phyloP scores from a whole-genome alignment of 305 asterid species.

The Stenogyne calaminthoides region DNA sequence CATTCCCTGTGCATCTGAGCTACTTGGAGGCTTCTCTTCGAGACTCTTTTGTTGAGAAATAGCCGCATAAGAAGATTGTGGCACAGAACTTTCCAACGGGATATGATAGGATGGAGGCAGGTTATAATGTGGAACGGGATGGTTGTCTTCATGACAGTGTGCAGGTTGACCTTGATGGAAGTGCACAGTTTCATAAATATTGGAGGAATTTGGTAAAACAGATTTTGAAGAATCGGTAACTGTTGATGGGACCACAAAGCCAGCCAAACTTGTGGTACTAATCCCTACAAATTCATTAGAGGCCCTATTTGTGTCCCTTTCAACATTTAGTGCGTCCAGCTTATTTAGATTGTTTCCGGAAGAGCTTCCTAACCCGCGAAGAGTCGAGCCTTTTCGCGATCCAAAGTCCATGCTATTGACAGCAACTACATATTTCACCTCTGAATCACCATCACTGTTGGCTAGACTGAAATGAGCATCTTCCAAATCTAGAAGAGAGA shows the following conservation, averaged over 20 bases:
- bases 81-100: slow-evolving; percentile 42
- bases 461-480: slow-evolving; percentile 60
- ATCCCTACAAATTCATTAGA: slow-evolving; percentile 42
- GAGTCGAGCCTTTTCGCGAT: slow-evolving; percentile 46
- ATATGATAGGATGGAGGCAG: slow-evolving; percentile 35
- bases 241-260: slow-evolving; percentile 38
- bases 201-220: slow-evolving; percentile 35
- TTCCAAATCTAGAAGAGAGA: slow-evolving; percentile 63
- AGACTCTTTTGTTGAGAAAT: slow-evolving; percentile 39
- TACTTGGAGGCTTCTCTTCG: slow-evolving; percentile 40
- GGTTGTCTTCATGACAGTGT: slow-evolving; percentile 37
- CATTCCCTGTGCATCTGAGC: slow-evolving; percentile 32
- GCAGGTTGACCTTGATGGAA: slow-evolving; percentile 36
- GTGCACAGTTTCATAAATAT: slow-evolving; percentile 40
- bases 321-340: slow-evolving; percentile 47
- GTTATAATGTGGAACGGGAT: slow-evolving; percentile 42
- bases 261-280: slow-evolving; percentile 37
- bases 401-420: slow-evolving; percentile 66
- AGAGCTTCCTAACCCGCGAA: slow-evolving; percentile 44
- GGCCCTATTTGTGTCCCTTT: slow-evolving; percentile 41
- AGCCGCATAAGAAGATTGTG: slow-evolving; percentile 35
- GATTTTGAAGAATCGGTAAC: slow-evolving; percentile 40
- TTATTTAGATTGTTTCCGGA: slow-evolving; percentile 57
- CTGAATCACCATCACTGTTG: slow-evolving; percentile 56
- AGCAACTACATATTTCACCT: slow-evolving; percentile 71